These are phyloP conservation scores for Coffea humblotiana DNA, from an alignment of 305 asterid genomes.

Conservation along the genomic window DNA sequence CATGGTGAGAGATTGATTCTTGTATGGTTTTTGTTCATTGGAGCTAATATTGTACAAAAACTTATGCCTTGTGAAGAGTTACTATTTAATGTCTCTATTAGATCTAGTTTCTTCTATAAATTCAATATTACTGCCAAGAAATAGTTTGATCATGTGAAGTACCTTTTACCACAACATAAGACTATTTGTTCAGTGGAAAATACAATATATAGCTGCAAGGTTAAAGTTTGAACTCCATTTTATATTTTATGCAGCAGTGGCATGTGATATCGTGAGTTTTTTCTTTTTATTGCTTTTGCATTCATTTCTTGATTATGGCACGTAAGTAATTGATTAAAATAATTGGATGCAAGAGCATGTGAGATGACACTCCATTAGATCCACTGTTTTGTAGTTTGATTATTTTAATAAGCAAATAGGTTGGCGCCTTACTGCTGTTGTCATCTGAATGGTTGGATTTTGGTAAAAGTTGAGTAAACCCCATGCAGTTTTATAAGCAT, in stretches of 20 bases:
- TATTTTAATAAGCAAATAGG: too few species aligned
- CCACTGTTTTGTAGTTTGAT: neutral
- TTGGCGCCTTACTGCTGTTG: neutral
- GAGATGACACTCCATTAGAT: neutral
- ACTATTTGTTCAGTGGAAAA: neutral
- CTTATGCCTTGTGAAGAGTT: neutral
- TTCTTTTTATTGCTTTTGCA: neutral
- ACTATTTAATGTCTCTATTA: neutral
- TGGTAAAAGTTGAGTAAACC: neutral
- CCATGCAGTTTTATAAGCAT: neutral
- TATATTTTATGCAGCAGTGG: neutral
- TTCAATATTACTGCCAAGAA: neutral
- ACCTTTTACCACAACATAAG: neutral
- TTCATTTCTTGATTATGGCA: neutral
- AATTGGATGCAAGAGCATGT: neutral
- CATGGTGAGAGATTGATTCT: slow-evolving; percentile 52
- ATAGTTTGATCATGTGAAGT: neutral
- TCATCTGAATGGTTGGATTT: neutral
- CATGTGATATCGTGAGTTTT: neutral
- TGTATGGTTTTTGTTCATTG: neutral
- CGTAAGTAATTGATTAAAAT: neutral
- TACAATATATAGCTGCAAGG: neutral
- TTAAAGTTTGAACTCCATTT: neutral
- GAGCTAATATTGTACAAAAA: neutral
- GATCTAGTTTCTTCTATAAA: neutral